These are phyloP conservation scores for Mortierella polycephala DNA, from an alignment of 371 early-diverging fungal species.

Conservation along the genomic window DNA sequence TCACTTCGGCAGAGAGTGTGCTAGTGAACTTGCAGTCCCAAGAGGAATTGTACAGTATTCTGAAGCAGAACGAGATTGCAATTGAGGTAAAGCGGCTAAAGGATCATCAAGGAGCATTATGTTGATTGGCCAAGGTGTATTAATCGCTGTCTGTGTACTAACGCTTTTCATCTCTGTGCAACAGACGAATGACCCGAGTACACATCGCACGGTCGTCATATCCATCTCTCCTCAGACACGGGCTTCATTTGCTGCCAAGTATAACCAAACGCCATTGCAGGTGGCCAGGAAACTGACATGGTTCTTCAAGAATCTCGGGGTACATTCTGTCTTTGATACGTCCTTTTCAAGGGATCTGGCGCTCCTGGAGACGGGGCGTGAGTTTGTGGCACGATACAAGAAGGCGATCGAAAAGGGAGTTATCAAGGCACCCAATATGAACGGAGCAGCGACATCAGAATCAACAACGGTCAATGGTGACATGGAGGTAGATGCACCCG, in stretches of 20 bases:
- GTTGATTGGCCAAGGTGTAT: neutral
- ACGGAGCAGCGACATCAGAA: constrained; percentile 12
- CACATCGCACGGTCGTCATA: constrained; percentile 72
- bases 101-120: neutral
- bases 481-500: constrained; percentile 32
- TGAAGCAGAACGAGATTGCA: constrained; percentile 72
- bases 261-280: constrained; percentile 69
- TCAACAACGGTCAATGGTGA: constrained; percentile 8
- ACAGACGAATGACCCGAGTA: constrained; percentile 57
- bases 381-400: constrained; percentile 84
- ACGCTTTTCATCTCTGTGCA: constrained; percentile 4
- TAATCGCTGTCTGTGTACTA: neutral
- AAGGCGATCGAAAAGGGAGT: constrained; percentile 56
- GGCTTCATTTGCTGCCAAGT: constrained; percentile 92
- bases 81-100: constrained; percentile 39
- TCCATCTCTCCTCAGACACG: constrained; percentile 93
- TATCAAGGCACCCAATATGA: constrained; percentile 55
- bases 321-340: constrained; percentile 87
- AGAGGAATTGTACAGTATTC: constrained; percentile 81
- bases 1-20: constrained; percentile 96
- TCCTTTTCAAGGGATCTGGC: constrained; percentile 89
- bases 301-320: constrained; percentile 82
- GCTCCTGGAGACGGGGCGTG: constrained; percentile 84
- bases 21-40: constrained; percentile 92
- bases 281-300: constrained; percentile 68